phyloP scores from a whole-genome alignment of 2,329 filamentous ascomycete species.

The Metarhizium rileyi region DNA sequence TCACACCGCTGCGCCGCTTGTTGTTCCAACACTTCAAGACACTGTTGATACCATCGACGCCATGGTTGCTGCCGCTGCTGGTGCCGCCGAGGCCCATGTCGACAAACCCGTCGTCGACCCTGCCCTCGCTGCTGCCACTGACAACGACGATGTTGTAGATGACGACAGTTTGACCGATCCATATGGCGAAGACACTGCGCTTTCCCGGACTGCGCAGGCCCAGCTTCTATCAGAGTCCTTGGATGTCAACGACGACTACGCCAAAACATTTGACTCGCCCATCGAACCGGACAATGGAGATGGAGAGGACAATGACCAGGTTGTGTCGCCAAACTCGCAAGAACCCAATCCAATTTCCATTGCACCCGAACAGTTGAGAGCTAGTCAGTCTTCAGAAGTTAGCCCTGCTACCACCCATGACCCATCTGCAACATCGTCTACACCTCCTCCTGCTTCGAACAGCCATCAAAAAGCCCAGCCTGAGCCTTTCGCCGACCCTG shows the following conservation, averaged over 20 bases:
- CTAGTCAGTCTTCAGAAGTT: constrained; percentile 21
- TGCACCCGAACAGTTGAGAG: constrained; percentile 27
- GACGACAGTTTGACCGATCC: constrained; percentile 39
- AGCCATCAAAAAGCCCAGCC: constrained; percentile 10
- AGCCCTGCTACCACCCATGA: constrained; percentile 22
- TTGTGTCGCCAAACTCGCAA: constrained; percentile 33
- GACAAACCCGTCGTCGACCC: constrained; percentile 16
- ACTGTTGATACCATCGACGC: constrained; percentile 41
- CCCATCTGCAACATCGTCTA: constrained; percentile 15
- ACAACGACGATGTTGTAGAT: constrained; percentile 29
- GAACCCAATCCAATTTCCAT: constrained; percentile 33
- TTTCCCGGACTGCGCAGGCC: constrained; percentile 8
- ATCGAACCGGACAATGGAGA: constrained; percentile 26
- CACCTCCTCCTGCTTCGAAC: constrained; percentile 11
- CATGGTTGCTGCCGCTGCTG: constrained; percentile 29
- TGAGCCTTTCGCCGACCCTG: constrained; percentile 11
- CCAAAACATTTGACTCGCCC: constrained; percentile 41
- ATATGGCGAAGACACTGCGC: constrained; percentile 31
- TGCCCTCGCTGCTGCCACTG: constrained; percentile 22
- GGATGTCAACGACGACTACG: constrained; percentile 38
- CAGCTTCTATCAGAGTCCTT: constrained; percentile 20
- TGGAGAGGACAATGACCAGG: constrained; percentile 24
- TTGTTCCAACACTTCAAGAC: constrained; percentile 41
- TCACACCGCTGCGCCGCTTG: constrained; percentile 34
- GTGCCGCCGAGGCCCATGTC: constrained; percentile 16